Conservation (phyloP, 495 filamentous ascomycete species). For the Annulohypoxylon moriforme region DNA sequence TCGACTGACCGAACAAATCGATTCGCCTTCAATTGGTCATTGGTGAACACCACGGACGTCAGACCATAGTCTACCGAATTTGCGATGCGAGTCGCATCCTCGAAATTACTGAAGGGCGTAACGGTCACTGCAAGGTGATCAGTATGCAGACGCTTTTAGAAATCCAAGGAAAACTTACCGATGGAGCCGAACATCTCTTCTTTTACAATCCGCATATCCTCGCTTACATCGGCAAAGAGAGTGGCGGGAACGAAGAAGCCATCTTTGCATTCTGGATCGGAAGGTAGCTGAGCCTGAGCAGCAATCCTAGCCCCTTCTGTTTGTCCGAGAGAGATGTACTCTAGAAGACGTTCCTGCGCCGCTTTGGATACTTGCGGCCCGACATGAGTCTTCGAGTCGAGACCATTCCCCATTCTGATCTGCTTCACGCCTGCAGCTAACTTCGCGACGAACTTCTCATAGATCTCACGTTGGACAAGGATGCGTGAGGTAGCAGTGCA, state of each 20-base stretch:
- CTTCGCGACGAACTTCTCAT: constrained; percentile 21
- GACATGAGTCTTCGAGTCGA: constrained; percentile 19
- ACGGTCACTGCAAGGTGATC: constrained; percentile 22
- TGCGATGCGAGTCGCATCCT: constrained; percentile 44
- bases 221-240: constrained; percentile 71
- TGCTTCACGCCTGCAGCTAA: constrained; percentile 10
- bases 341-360: constrained; percentile 55
- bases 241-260: constrained; percentile 70
- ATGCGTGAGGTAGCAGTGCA: constrained; percentile 22
- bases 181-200: constrained; percentile 79
- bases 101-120: constrained; percentile 49
- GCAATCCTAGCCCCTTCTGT: constrained; percentile 70
- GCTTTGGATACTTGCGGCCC: constrained; percentile 20
- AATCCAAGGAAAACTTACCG: constrained; percentile 41
- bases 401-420: constrained; percentile 26
- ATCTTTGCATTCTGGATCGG: constrained; percentile 69
- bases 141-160: background rate
- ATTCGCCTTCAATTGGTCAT: constrained; percentile 31
- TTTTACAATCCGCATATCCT: constrained; percentile 70
- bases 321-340: constrained; percentile 72
- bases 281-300: constrained; percentile 50
- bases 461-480: constrained; percentile 17
- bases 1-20: constrained; percentile 27
- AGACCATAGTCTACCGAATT: constrained; percentile 42
- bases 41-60: constrained; percentile 25